Evolutionary conservation across 345 rosid species (phyloP).

Genomic region (Geranium brycei): DNA sequence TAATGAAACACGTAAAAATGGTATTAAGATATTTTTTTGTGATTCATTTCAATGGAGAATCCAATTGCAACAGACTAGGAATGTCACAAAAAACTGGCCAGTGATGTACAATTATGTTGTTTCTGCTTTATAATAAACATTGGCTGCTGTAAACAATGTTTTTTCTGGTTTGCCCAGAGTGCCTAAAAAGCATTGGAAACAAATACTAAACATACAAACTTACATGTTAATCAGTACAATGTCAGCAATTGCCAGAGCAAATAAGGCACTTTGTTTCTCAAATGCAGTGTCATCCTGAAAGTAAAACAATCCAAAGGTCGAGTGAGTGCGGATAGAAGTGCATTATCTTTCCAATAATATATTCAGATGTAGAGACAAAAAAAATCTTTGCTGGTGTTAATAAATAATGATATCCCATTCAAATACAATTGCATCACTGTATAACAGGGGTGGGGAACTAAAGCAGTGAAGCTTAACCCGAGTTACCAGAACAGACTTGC

Average conservation of each 20-base stretch:
- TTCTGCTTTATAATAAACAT: no score
- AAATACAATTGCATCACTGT: no score
- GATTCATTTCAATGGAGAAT: neutral
- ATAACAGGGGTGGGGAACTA: neutral
- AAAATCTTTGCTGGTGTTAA: no score
- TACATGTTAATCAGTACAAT: slow-evolving; percentile 93
- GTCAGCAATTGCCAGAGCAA: slow-evolving; percentile 90
- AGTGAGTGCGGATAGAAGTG: neutral
- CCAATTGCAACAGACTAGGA: neutral
- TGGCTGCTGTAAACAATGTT: neutral
- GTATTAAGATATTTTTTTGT: neutral
- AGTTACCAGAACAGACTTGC: neutral
- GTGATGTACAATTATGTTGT: neutral
- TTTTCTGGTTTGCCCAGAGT: no score
- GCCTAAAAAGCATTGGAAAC: neutral
- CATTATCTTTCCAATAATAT: neutral
- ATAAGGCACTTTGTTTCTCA: slow-evolving; percentile 92
- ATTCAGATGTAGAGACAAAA: neutral
- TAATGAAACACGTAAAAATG: neutral
- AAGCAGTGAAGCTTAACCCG: neutral
- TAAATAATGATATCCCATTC: neutral
- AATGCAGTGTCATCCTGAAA: slow-evolving; percentile 86
- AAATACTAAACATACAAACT: slow-evolving; percentile 10
- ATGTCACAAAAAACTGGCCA: neutral
- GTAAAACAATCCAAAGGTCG: neutral